phyloP scores from a whole-genome alignment of 495 filamentous ascomycete genomes.

The Talaromyces thailandensis region DNA sequence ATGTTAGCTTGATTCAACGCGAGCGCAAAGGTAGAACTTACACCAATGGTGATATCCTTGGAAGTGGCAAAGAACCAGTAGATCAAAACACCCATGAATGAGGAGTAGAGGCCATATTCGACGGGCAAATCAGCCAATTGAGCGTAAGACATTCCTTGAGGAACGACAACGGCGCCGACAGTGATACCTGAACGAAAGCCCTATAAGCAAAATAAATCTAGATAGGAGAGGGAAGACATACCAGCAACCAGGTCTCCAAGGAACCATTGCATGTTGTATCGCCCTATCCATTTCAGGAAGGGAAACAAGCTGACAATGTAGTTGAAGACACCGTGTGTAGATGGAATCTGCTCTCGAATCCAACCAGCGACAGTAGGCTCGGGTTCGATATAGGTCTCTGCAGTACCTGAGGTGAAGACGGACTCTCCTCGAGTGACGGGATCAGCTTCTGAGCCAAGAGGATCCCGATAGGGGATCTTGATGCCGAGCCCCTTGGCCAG shows the following conservation, averaged over 20 bases:
- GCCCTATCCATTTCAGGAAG: conserved; percentile 75
- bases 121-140: conserved; percentile 66
- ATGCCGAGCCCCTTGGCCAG: conserved; percentile 80
- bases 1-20: conserved; percentile 6
- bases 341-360: conserved; percentile 53
- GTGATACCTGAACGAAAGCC: conserved; percentile 59
- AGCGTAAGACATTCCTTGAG: conserved; percentile 97
- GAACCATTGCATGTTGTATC: conserved; percentile 87
- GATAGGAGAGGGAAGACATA: conserved; percentile 24
- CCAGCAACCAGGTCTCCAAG: conserved; percentile 84
- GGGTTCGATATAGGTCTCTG: conserved; percentile 75
- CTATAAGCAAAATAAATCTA: not conserved
- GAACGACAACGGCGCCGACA: conserved; percentile 90
- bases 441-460: conserved; percentile 38
- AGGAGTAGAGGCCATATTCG: conserved; percentile 89
- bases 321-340: conserved; percentile 34
- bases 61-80: conserved; percentile 99
- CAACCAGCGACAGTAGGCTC: conserved; percentile 71
- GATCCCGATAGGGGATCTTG: conserved; percentile 61
- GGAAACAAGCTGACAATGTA: conserved; percentile 74
- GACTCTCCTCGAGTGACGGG: conserved; percentile 66
- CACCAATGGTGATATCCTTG: conserved; percentile 98
- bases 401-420: conserved; percentile 62
- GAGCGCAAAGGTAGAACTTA: conserved; percentile 31
- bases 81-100: conserved; percentile 91